Percentiles rank a stretch among this genome's conserved stretches.
phyloP scores from a whole-genome alignment of 2,329 filamentous ascomycete species.

The Sporothrix schenckii region DNA sequence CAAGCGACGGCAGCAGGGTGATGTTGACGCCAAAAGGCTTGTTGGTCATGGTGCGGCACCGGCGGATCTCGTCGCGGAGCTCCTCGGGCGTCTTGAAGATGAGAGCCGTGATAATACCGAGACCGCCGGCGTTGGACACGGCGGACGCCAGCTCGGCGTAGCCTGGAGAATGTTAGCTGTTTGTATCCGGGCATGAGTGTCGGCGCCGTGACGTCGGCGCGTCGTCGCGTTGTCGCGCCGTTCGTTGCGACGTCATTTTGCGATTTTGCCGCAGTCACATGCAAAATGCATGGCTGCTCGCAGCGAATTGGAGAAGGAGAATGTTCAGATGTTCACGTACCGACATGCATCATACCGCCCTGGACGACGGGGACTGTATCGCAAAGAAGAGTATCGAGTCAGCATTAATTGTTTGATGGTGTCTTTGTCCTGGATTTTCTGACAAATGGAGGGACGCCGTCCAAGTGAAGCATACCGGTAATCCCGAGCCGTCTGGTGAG shows the following conservation, averaged over 20 bases:
- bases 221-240: neutral
- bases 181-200: neutral
- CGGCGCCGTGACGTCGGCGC: neutral
- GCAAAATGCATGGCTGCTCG: neutral
- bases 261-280: slow-evolving; percentile 26
- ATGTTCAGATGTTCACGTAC: slow-evolving; percentile 30
- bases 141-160: slow-evolving; percentile 77
- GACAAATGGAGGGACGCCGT: neutral
- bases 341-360: slow-evolving; percentile 68
- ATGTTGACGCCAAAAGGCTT: slow-evolving; percentile 92
- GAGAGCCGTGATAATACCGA: slow-evolving; percentile 82
- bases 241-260: neutral
- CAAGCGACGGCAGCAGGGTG: slow-evolving; percentile 85
- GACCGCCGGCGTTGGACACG: slow-evolving; percentile 78
- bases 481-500: slow-evolving; percentile 62
- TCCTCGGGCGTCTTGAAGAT: slow-evolving; percentile 92
- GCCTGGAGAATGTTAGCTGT: slow-evolving; percentile 55
- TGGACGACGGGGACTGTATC: slow-evolving; percentile 74
- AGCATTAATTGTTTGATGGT: slow-evolving; percentile 35
- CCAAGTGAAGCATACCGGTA: slow-evolving; percentile 38
- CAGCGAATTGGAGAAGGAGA: neutral
- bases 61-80: slow-evolving; percentile 89
- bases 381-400: slow-evolving; percentile 34
- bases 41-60: slow-evolving; percentile 76
- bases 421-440: neutral